Conservation (phyloP, 2,329 filamentous ascomycete genomes). For the Aspergillus sp. region DNA sequence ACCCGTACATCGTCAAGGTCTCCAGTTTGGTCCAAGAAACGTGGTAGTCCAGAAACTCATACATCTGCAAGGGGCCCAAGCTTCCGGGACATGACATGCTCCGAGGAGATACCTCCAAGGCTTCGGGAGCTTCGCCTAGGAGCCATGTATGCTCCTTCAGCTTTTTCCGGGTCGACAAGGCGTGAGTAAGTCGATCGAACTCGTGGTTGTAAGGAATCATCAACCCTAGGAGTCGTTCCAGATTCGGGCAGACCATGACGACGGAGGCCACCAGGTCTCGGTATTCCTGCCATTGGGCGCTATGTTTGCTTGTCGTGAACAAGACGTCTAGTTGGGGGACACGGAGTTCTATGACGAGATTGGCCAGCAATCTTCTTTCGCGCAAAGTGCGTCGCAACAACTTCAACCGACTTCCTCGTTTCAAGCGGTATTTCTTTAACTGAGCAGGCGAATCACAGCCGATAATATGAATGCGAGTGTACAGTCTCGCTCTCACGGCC, state of each 20-base stretch:
- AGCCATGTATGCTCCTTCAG: conserved; percentile 58
- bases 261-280: conserved; percentile 54
- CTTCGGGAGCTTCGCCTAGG: conserved; percentile 45
- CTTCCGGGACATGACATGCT: conserved; percentile 38
- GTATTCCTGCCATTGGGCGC: conserved; percentile 46
- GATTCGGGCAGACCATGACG: conserved; percentile 57
- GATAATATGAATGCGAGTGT: conserved; percentile 49
- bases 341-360: conserved; percentile 52
- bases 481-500: conserved; percentile 51
- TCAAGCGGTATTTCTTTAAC: conserved; percentile 48
- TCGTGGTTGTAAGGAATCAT: conserved; percentile 52
- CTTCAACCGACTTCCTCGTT: conserved; percentile 51
- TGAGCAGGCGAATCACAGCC: conserved; percentile 46
- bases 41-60: conserved; percentile 54
- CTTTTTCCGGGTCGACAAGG: conserved; percentile 53
- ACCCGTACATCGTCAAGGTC: conserved; percentile 52
- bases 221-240: conserved; percentile 55
- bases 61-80: conserved; percentile 49
- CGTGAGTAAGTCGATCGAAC: conserved; percentile 55
- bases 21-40: conserved; percentile 50
- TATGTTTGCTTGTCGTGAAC: conserved; percentile 39
- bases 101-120: conserved; percentile 37
- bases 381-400: conserved; percentile 54
- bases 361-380: conserved; percentile 50
- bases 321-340: conserved; percentile 49